Evolutionary conservation across 192 early-diverging fungal genomes (phyloP).

Genomic region (Anaeromyces robustus): DNA sequence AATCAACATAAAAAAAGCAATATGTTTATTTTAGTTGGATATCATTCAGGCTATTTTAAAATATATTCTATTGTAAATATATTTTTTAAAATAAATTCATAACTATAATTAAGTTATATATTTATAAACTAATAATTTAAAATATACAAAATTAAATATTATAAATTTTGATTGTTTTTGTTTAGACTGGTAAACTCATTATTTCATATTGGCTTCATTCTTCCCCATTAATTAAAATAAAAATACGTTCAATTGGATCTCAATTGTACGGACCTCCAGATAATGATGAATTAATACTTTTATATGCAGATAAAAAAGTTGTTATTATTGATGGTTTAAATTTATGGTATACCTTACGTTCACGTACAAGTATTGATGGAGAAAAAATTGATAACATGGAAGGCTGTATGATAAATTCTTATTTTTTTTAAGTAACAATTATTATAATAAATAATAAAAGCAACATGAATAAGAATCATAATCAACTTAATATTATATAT

Average conservation of each 20-base stretch:
- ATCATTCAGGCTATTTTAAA: background rate
- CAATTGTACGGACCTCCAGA: background rate
- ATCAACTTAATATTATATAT: background rate
- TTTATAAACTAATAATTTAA: too few species aligned
- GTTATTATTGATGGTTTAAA: slow-evolving; percentile 18
- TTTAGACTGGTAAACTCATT: background rate
- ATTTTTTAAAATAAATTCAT: too few species aligned
- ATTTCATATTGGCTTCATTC: background rate
- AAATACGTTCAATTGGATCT: background rate
- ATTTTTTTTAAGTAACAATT: too few species aligned
- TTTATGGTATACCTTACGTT: slow-evolving; percentile 17
- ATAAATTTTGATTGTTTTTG: too few species aligned
- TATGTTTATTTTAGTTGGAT: background rate
- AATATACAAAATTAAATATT: too few species aligned
- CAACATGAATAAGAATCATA: background rate
- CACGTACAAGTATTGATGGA: background rate
- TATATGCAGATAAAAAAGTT: slow-evolving; percentile 10
- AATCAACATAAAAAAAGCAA: background rate
- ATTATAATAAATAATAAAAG: too few species aligned
- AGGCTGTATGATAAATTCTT: background rate
- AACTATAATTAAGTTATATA: too few species aligned
- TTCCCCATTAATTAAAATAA: background rate
- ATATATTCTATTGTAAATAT: background rate
- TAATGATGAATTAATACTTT: slow-evolving; percentile 17
- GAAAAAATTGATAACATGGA: slow-evolving; percentile 7